Evolutionary conservation across 179 eudicot species (phyloP).

Genomic region (Nepenthes alata): DNA sequence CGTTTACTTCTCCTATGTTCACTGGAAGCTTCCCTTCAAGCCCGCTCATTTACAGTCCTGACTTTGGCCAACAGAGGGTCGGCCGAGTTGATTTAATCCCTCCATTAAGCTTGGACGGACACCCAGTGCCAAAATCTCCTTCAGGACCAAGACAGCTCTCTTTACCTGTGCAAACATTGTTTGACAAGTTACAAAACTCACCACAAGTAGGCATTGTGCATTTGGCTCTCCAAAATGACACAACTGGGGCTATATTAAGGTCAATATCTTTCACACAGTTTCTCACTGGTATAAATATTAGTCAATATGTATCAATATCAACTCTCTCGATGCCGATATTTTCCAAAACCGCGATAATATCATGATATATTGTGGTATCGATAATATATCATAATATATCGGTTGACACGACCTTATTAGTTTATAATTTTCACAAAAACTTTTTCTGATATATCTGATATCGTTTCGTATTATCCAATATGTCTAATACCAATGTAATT

Average conservation of each 20-base stretch:
- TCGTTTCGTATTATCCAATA: too few relatives aligned
- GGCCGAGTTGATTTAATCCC: conserved; percentile 80
- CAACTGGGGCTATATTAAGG: conserved; percentile 81
- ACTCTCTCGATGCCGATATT: background rate
- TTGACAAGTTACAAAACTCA: conserved; percentile 60
- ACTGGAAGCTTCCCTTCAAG: conserved; percentile 98
- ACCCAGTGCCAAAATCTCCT: conserved; percentile 69
- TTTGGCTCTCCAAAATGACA: conserved; percentile 88
- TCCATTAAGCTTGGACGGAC: conserved; percentile 88
- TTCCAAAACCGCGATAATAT: too few relatives aligned
- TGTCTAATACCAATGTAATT: too few relatives aligned
- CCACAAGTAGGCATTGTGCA: conserved; percentile 90
- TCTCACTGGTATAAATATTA: too few relatives aligned
- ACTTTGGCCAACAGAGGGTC: conserved; percentile 37
- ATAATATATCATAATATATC: too few relatives aligned
- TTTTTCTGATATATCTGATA: too few relatives aligned
- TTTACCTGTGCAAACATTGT: conserved; percentile 53
- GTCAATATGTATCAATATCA: background rate
- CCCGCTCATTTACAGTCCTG: conserved; percentile 81
- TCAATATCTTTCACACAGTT: conserved; percentile 5
- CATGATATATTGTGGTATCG: too few relatives aligned
- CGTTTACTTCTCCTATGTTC: conserved; percentile 82
- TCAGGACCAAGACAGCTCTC: conserved; percentile 57
- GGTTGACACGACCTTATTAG: too few relatives aligned
- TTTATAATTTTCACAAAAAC: too few relatives aligned